A percentile compares a stretch with the other conserved stretches of the same genome.
These are phyloP conservation scores for Trametes pubescens DNA, from an alignment of 1,284 basidiomycete species.

Conservation along the genomic window DNA sequence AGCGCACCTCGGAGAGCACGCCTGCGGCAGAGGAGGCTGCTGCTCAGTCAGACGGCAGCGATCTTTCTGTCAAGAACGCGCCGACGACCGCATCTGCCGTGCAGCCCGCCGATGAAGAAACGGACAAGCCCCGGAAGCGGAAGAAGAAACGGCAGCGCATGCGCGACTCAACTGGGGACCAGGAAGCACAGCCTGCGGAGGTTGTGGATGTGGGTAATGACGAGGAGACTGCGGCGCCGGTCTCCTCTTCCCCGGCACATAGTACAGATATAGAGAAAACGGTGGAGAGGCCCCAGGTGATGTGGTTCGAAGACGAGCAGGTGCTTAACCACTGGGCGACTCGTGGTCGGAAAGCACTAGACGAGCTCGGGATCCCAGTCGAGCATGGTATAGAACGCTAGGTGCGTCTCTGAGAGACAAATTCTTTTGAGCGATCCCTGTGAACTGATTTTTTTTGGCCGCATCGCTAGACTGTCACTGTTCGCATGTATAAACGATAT, in stretches of 20 bases:
- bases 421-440: neutral
- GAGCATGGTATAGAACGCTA: constrained; percentile 49
- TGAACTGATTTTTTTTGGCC: neutral
- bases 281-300: constrained; percentile 24
- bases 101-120: neutral
- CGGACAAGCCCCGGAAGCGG: constrained; percentile 11
- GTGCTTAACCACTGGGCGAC: constrained; percentile 59
- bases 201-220: constrained; percentile 33
- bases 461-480: neutral
- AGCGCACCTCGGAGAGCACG: neutral
- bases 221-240: constrained; percentile 19
- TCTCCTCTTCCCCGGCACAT: neutral
- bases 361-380: constrained; percentile 56
- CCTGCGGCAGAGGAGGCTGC: neutral
- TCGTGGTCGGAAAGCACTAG: constrained; percentile 57
- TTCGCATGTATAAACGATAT: neutral
- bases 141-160: constrained; percentile 30
- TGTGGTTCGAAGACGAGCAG: constrained; percentile 66
- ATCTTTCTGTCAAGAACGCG: constrained; percentile 23
- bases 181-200: neutral
- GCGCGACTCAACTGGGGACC: constrained; percentile 14
- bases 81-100: neutral
- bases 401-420: neutral
- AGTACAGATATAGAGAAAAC: neutral
- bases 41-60: constrained; percentile 21